phyloP scores from a whole-genome alignment of 2,329 filamentous ascomycete genomes.

The Colletotrichum melonis region DNA sequence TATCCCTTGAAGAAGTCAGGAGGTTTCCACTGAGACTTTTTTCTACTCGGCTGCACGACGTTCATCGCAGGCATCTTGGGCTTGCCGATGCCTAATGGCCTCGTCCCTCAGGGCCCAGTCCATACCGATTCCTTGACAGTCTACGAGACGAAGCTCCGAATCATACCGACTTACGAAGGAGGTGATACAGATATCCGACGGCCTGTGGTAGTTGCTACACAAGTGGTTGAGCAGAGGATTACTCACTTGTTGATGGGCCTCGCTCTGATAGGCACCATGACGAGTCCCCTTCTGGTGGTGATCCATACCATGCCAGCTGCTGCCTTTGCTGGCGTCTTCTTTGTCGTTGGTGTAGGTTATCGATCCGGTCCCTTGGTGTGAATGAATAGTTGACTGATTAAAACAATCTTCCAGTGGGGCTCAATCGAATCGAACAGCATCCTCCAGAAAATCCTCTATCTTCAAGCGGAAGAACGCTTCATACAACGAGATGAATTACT shows the following conservation, averaged over 20 bases:
- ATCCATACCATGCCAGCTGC: constrained; percentile 65
- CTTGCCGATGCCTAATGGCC: constrained; percentile 67
- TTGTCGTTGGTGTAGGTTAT: constrained; percentile 64
- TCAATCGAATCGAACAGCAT: constrained; percentile 65
- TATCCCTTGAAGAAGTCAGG: constrained; percentile 68
- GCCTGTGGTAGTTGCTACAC: constrained; percentile 54
- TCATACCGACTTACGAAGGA: constrained; percentile 54
- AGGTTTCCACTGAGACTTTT: constrained; percentile 72
- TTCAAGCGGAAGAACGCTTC: constrained; percentile 56
- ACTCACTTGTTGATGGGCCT: constrained; percentile 67
- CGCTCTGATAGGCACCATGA: constrained; percentile 55
- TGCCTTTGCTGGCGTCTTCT: constrained; percentile 67
- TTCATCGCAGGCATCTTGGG: constrained; percentile 66
- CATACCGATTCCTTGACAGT: constrained; percentile 65
- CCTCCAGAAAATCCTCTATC: constrained; percentile 53
- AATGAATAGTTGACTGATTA: background rate
- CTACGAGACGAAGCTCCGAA: constrained; percentile 52
- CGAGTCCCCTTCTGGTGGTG: constrained; percentile 54
- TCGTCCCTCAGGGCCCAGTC: constrained; percentile 68
- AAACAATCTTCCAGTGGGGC: constrained; percentile 47
- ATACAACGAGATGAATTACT: constrained; percentile 60
- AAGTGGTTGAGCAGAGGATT: constrained; percentile 67
- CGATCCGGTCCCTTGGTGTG: background rate
- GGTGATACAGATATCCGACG: constrained; percentile 53
- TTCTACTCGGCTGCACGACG: constrained; percentile 66